Evolutionary conservation across 2,329 filamentous ascomycete species (phyloP).

Genomic region (Ceratocystis colombiana): DNA sequence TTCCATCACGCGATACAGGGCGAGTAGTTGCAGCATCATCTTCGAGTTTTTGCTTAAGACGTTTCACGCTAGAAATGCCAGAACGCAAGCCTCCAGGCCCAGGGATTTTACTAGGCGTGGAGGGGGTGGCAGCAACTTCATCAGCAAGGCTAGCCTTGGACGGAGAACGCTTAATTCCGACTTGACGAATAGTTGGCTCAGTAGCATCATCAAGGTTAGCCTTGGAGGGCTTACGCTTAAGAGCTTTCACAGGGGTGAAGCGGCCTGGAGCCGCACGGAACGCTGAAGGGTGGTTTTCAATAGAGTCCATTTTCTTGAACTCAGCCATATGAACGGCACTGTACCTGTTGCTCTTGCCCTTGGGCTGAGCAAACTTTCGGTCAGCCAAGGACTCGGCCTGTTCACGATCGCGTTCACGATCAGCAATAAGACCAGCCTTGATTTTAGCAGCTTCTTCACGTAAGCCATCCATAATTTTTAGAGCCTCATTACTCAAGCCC

Average conservation of each 20-base stretch:
- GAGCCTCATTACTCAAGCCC: conserved; percentile 51
- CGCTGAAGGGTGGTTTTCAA: conserved; percentile 72
- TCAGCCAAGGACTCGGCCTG: conserved; percentile 38
- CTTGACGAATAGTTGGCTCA: conserved; percentile 29
- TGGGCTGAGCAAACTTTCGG: conserved; percentile 71
- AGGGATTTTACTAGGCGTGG: conserved; percentile 25
- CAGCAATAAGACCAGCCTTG: conserved; percentile 55
- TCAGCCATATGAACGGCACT: conserved; percentile 77
- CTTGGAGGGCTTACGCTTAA: conserved; percentile 38
- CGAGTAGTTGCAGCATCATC: conserved; percentile 61
- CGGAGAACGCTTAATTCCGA: conserved; percentile 33
- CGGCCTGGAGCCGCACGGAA: conserved; percentile 53
- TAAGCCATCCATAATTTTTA: conserved; percentile 54
- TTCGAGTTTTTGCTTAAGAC: conserved; percentile 53
- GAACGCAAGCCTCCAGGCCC: conserved; percentile 17
- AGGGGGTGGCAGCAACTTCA: conserved; percentile 3
- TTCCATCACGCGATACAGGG: conserved; percentile 44
- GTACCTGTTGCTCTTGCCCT: conserved; percentile 66
- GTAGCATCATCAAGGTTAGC: conserved; percentile 56
- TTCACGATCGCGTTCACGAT: conserved; percentile 46
- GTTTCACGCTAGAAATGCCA: conserved; percentile 50
- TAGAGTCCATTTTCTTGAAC: conserved; percentile 97
- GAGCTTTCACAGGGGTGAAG: conserved; percentile 37
- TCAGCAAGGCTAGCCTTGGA: conserved; percentile 33
- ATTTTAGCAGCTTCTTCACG: conserved; percentile 62